phyloP scores from a whole-genome alignment of 768 basidiomycete genomes.

The Psilocybe tampanensis region DNA sequence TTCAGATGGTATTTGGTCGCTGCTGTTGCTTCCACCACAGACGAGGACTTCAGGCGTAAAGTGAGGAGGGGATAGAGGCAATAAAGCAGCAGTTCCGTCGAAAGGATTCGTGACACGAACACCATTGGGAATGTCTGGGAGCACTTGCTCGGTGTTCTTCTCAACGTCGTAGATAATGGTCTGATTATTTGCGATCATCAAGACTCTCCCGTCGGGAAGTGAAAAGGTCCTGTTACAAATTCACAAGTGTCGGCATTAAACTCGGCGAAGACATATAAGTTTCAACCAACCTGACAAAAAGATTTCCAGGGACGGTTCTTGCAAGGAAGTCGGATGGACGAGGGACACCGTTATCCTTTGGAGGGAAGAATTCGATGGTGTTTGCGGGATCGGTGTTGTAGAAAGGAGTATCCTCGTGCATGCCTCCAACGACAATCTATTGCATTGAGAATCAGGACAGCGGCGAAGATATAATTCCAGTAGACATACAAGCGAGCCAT shows the following conservation, averaged over 20 bases:
- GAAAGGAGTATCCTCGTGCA: constrained; percentile 45
- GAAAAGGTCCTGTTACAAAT: constrained; percentile 20
- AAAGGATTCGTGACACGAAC: no score
- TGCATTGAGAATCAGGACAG: background rate
- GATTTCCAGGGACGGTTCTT: constrained; percentile 27
- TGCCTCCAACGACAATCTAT: constrained; percentile 30
- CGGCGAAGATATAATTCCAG: constrained; percentile 10
- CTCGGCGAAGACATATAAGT: constrained; percentile 1
- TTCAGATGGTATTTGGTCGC: no score
- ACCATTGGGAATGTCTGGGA: no score
- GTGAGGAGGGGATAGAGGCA: no score
- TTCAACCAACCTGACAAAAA: constrained; percentile 28
- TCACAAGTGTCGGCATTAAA: no score
- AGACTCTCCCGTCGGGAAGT: constrained; percentile 42
- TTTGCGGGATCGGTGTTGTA: constrained; percentile 63
- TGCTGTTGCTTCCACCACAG: no score
- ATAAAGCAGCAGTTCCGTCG: no score
- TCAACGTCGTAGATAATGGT: constrained; percentile 30
- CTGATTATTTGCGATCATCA: constrained; percentile 41
- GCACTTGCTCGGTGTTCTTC: constrained; percentile 32
- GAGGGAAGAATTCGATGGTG: constrained; percentile 39
- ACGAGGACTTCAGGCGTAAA: no score
- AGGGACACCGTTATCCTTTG: constrained; percentile 38
- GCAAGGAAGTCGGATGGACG: constrained; percentile 27
- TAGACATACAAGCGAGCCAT: constrained; percentile 32